Evolutionary conservation across 2,329 filamentous ascomycete species (phyloP).

Genomic region (Cercospora citrullina): DNA sequence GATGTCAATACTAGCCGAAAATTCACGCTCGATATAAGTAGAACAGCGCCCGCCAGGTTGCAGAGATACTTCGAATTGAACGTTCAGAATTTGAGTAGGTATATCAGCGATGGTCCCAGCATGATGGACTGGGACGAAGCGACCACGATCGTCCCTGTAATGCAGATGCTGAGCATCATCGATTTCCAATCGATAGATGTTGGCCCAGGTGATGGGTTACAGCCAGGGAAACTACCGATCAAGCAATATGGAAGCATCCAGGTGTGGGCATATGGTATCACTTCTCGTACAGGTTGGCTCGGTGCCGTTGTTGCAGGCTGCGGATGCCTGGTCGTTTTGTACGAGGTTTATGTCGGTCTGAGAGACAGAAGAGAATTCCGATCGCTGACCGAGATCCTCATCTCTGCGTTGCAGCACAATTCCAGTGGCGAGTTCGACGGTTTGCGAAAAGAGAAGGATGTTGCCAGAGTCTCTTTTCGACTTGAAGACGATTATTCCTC

Average conservation of each 20-base stretch:
- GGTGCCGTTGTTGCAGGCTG: constrained; percentile 25
- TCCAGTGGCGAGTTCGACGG: constrained; percentile 27
- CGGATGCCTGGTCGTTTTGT: constrained; percentile 25
- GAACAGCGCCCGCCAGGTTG: not conserved
- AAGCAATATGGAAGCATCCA: constrained; percentile 22
- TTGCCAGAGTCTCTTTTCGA: constrained; percentile 25
- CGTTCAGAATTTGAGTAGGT: too few relatives aligned
- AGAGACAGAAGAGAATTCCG: constrained; percentile 21
- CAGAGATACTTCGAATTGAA: not conserved
- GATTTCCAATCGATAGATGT: constrained; percentile 17
- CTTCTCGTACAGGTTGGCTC: constrained; percentile 27
- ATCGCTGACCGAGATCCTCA: constrained; percentile 26
- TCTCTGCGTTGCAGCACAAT: constrained; percentile 32
- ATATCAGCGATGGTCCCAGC: not conserved
- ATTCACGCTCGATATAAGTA: not conserved
- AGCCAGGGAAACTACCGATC: constrained; percentile 8
- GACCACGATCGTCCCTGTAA: constrained; percentile 17
- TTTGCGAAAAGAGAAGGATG: constrained; percentile 23
- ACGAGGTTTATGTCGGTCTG: constrained; percentile 23
- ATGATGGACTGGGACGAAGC: not conserved
- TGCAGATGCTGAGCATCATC: constrained; percentile 28
- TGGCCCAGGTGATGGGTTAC: not conserved
- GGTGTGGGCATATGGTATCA: constrained; percentile 31
- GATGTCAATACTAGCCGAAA: too few relatives aligned
- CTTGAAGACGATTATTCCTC: constrained; percentile 17